phyloP scores from a whole-genome alignment of 1,284 basidiomycete genomes.

The Marasmius tenuissimus region DNA sequence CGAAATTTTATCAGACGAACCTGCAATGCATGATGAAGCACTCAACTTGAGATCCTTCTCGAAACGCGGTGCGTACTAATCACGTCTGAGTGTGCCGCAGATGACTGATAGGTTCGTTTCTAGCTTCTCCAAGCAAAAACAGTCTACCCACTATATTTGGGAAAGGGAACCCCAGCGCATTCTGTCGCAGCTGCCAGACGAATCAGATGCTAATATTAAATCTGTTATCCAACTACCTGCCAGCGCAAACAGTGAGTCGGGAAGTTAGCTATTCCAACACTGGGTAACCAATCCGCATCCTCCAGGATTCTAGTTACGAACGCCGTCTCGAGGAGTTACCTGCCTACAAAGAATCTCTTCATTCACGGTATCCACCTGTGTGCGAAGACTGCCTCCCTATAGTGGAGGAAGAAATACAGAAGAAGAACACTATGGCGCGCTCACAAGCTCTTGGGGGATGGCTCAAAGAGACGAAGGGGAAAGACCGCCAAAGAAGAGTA shows the following conservation, averaged over 20 bases:
- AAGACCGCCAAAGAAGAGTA: slow-evolving; percentile 47
- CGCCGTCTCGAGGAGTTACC: slow-evolving; percentile 62
- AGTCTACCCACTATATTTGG: slow-evolving; percentile 61
- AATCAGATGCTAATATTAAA: slow-evolving; percentile 87
- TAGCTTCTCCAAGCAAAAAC: slow-evolving; percentile 68
- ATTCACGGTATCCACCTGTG: slow-evolving; percentile 83
- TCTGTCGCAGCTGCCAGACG: slow-evolving; percentile 87
- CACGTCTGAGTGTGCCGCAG: background rate
- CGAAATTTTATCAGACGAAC: slow-evolving; percentile 78
- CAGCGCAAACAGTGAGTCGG: slow-evolving; percentile 55
- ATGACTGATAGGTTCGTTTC: slow-evolving; percentile 4
- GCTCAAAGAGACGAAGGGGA: slow-evolving; percentile 63
- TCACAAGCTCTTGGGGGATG: slow-evolving; percentile 73
- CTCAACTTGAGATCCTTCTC: slow-evolving; percentile 74
- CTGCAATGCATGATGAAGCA: slow-evolving; percentile 82
- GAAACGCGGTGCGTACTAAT: slow-evolving; percentile 58
- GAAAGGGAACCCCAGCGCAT: slow-evolving; percentile 42
- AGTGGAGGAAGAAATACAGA: slow-evolving; percentile 78
- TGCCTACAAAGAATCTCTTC: slow-evolving; percentile 71
- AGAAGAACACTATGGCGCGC: slow-evolving; percentile 80
- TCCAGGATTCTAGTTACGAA: slow-evolving; percentile 70
- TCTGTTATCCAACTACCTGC: slow-evolving; percentile 86
- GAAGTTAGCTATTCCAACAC: background rate
- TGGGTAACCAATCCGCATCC: background rate
- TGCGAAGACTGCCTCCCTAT: slow-evolving; percentile 73